A percentile compares a stretch with the other conserved stretches of the same genome.
Conservation (phyloP, 352 stramenopile genomes). For the Globisporangium paddicum region DNA sequence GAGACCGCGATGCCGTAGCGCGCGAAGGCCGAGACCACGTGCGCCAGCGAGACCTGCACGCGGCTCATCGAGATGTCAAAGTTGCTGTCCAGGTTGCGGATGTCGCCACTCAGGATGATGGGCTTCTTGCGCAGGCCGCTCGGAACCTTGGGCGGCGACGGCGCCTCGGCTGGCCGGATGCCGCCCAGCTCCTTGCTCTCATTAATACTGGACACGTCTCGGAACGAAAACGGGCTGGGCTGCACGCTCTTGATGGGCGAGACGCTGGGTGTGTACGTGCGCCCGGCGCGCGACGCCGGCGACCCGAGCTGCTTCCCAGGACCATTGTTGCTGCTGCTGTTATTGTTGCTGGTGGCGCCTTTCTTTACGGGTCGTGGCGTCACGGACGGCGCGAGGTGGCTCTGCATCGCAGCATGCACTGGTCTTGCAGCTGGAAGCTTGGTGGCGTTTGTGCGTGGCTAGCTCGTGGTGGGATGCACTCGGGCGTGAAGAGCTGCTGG, state of each 20-base stretch:
- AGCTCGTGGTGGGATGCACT: too few relatives aligned
- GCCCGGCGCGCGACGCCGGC: slow-evolving; percentile 22
- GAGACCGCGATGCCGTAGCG: slow-evolving; percentile 43
- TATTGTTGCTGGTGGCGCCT: not conserved
- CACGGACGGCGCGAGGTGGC: slow-evolving; percentile 53
- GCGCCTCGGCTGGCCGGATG: slow-evolving; percentile 26
- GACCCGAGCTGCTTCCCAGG: slow-evolving; percentile 10
- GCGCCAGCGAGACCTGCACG: slow-evolving; percentile 30
- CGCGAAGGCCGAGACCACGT: slow-evolving; percentile 46
- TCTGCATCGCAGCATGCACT: slow-evolving; percentile 11
- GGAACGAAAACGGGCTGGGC: slow-evolving; percentile 11
- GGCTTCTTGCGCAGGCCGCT: slow-evolving; percentile 61
- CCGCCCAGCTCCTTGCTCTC: not conserved
- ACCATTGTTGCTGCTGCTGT: slow-evolving; percentile 6
- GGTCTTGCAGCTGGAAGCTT: too few relatives aligned
- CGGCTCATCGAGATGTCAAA: slow-evolving; percentile 51
- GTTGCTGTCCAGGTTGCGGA: slow-evolving; percentile 67
- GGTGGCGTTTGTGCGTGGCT: too few relatives aligned
- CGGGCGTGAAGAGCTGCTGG: too few relatives aligned
- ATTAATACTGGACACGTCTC: slow-evolving; percentile 1
- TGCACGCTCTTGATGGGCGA: slow-evolving; percentile 40
- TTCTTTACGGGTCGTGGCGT: slow-evolving; percentile 56
- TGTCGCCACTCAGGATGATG: slow-evolving; percentile 60
- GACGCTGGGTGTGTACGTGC: slow-evolving; percentile 41
- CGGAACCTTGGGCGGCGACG: slow-evolving; percentile 11